phyloP scores from a whole-genome alignment of 331 rosid genomes.

The Stylosanthes scabra region DNA sequence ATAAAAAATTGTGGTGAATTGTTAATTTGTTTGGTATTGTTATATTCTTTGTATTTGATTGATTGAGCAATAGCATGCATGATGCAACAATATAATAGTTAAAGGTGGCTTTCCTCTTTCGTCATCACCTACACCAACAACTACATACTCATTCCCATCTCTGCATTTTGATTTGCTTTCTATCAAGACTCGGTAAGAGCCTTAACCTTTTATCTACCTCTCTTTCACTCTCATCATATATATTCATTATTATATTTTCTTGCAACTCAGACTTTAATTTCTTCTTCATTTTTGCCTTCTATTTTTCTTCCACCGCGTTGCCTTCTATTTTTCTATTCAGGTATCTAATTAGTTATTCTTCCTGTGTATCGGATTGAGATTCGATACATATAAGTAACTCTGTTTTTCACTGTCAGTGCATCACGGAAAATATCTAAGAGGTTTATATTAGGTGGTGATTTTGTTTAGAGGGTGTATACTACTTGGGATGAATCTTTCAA shows the following conservation, averaged over 20 bases:
- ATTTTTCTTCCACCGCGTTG: constrained; percentile 11
- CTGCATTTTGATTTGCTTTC: constrained; percentile 21
- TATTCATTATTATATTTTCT: background rate
- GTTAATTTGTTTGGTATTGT: too few relatives aligned
- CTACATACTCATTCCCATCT: background rate
- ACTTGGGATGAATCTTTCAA: constrained; percentile 53
- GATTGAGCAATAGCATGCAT: too few relatives aligned
- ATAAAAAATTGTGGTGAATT: too few relatives aligned
- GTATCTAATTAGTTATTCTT: too few relatives aligned
- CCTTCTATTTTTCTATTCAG: too few relatives aligned
- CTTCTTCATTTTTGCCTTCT: background rate
- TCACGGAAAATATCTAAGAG: constrained; percentile 13
- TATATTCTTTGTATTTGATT: too few relatives aligned
- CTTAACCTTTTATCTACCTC: background rate
- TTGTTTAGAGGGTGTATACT: background rate
- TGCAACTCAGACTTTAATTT: constrained; percentile 5
- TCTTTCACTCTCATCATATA: constrained; percentile 7
- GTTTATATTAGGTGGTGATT: constrained; percentile 4
- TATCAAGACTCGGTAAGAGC: constrained; percentile 48
- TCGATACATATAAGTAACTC: too few relatives aligned
- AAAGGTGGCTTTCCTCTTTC: background rate
- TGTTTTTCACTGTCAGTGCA: too few relatives aligned
- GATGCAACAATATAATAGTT: too few relatives aligned
- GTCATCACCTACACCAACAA: constrained; percentile 26
- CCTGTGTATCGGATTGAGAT: too few relatives aligned